A percentile compares a stretch with the other conserved stretches of the same genome.
These are phyloP conservation scores for Candida mesenterica DNA, from an alignment of 1,139 yeast genomes.

Conservation along the genomic window DNA sequence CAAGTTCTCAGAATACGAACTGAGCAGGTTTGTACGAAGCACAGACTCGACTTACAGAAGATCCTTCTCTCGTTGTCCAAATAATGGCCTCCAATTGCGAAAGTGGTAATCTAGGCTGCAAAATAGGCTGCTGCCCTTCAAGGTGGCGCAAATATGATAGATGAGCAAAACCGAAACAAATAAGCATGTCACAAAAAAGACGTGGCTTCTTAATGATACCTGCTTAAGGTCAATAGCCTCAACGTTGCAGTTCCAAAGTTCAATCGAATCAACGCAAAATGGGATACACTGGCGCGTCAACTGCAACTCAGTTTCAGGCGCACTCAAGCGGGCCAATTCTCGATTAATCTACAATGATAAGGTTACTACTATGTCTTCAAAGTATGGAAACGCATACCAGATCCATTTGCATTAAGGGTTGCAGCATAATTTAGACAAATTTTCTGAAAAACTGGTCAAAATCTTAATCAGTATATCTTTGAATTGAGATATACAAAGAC, in stretches of 20 bases:
- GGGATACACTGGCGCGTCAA: constrained; percentile 58
- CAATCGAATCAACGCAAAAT: constrained; percentile 57
- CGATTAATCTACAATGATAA: constrained; percentile 60
- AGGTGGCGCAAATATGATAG: constrained; percentile 59
- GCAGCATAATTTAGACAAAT: too few relatives aligned
- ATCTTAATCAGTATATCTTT: too few relatives aligned
- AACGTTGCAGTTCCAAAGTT: constrained; percentile 68
- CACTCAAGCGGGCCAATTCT: constrained; percentile 37
- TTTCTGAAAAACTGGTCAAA: too few relatives aligned
- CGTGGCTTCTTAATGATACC: constrained; percentile 69
- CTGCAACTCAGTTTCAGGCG: constrained; percentile 44
- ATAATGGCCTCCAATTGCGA: constrained; percentile 32
- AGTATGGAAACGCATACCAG: too few relatives aligned
- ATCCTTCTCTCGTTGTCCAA: constrained; percentile 50
- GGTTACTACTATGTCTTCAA: too few relatives aligned
- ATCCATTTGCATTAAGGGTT: too few relatives aligned
- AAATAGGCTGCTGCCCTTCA: constrained; percentile 33
- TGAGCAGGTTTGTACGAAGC: constrained; percentile 36
- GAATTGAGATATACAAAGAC: too few relatives aligned
- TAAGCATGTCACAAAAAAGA: constrained; percentile 66
- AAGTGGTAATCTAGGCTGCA: constrained; percentile 4
- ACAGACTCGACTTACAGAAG: constrained; percentile 57
- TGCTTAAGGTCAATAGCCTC: constrained; percentile 61
- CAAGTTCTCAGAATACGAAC: constrained; percentile 50
- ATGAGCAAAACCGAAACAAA: constrained; percentile 59